Conservation (phyloP, 371 early-diverging fungal species). For the Encephalitozoon romaleae region DNA sequence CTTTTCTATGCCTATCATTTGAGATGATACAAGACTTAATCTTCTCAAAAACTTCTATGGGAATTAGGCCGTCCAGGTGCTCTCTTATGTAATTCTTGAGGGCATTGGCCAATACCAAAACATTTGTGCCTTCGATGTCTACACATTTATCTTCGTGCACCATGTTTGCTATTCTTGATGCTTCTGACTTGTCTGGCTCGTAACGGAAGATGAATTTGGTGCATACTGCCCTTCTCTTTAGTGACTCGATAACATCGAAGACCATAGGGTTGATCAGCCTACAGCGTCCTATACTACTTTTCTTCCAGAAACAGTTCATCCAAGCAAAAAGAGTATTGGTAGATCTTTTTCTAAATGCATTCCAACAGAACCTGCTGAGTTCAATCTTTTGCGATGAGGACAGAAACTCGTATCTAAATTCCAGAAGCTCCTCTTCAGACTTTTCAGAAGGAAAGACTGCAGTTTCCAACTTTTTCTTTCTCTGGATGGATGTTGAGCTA, state of each 20-base stretch:
- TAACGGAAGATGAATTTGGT: neutral
- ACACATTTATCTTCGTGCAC: neutral
- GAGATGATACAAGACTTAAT: neutral
- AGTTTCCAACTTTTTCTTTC: neutral
- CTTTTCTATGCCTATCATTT: neutral
- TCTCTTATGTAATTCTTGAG: conserved; percentile 16
- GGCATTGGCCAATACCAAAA: neutral
- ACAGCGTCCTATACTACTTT: neutral
- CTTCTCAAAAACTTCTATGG: neutral
- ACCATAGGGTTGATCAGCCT: neutral
- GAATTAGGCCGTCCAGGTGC: conserved; percentile 13
- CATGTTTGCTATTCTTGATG: neutral
- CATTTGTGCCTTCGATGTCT: neutral
- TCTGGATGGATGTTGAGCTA: neutral
- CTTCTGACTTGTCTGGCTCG: neutral
- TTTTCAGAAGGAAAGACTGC: neutral
- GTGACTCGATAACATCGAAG: neutral
- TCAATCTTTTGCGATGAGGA: neutral
- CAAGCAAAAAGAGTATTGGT: neutral
- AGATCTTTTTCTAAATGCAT: neutral
- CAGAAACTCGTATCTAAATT: neutral
- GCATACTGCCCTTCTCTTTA: neutral
- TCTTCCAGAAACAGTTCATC: neutral
- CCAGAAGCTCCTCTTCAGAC: neutral
- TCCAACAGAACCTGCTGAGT: conserved; percentile 4